phyloP scores from a whole-genome alignment of 371 early-diverging fungal genomes.

The Zychaea mexicana region DNA sequence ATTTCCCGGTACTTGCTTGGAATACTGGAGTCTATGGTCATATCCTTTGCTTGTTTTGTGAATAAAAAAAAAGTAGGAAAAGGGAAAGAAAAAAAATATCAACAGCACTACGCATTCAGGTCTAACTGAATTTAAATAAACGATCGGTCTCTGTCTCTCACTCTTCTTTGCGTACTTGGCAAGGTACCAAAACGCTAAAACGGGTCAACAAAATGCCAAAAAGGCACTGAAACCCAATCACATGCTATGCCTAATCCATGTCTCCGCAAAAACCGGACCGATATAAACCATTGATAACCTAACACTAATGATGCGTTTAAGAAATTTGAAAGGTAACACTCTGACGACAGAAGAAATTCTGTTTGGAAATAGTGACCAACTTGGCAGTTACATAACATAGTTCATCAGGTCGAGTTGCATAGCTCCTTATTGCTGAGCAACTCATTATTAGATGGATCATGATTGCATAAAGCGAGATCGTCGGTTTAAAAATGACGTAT shows the following conservation, averaged over 20 bases:
- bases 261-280: background rate
- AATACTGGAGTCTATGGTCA: background rate
- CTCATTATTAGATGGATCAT: too few species aligned
- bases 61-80: background rate
- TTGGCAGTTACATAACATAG: too few species aligned
- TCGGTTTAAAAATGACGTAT: too few species aligned
- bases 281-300: too few species aligned
- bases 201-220: background rate
- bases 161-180: background rate
- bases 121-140: background rate
- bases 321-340: too few species aligned
- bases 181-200: constrained; percentile 4
- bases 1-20: background rate
- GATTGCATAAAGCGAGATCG: too few species aligned
- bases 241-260: background rate
- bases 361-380: too few species aligned
- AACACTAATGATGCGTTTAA: too few species aligned
- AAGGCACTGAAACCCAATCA: background rate
- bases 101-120: background rate
- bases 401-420: too few species aligned
- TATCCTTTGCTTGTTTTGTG: background rate
- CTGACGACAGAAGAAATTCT: too few species aligned
- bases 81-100: background rate
- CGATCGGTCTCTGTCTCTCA: background rate
- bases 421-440: too few species aligned